Conservation (phyloP, 352 stramenopile genomes). For the Phytopythium litorale region DNA sequence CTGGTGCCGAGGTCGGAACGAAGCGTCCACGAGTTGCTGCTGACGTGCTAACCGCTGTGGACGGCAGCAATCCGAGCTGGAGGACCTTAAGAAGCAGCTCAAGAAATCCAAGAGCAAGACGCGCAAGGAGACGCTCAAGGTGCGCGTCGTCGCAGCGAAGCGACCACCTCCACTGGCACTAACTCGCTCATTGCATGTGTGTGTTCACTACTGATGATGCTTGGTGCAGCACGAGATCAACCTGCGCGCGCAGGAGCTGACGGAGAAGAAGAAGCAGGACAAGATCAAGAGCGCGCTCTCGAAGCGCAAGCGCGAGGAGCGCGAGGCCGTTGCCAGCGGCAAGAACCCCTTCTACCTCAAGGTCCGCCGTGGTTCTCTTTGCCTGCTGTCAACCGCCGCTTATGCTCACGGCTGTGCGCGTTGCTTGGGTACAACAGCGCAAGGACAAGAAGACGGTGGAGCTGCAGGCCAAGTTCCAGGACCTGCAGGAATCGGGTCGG, state of each 20-base stretch:
- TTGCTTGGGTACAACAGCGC: slow-evolving; percentile 27
- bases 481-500: slow-evolving; percentile 83
- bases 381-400: neutral
- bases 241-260: slow-evolving; percentile 57
- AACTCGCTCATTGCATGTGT: neutral
- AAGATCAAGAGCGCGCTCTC: slow-evolving; percentile 64
- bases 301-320: slow-evolving; percentile 85
- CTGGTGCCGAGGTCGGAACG: neutral
- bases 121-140: slow-evolving; percentile 77
- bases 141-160: slow-evolving; percentile 13
- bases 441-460: slow-evolving; percentile 92
- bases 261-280: slow-evolving; percentile 70
- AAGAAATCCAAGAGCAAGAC: slow-evolving; percentile 61
- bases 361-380: slow-evolving; percentile 16
- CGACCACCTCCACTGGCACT: neutral
- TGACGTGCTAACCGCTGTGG: neutral
- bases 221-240: slow-evolving; percentile 60
- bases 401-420: neutral
- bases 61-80: slow-evolving; percentile 63
- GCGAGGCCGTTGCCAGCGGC: slow-evolving; percentile 83
- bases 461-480: slow-evolving; percentile 89
- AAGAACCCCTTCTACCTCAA: slow-evolving; percentile 92
- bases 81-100: slow-evolving; percentile 81
- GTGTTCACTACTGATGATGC: neutral
- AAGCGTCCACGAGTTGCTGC: neutral